Base-by-base conservation (phyloP, 1,139 yeast genomes). In the Maudiozyma humilis region DNA sequence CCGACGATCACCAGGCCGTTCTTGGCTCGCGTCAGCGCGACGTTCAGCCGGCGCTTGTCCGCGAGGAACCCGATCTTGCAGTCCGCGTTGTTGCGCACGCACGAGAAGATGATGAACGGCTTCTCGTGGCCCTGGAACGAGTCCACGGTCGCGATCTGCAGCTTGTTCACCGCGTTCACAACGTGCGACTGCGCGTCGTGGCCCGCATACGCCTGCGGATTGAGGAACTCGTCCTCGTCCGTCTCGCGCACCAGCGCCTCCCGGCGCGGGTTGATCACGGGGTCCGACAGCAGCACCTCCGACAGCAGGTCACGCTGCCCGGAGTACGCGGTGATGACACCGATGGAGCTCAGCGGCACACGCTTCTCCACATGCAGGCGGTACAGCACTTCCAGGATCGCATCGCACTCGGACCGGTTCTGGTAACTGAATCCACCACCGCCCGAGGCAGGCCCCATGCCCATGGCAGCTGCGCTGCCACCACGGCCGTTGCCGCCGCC, bases 81-180 rank as follows among this genome's bases (percentile, higher is more conserved):
- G 41, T 67, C 67, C 3, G 56, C 52, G 54, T 78, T 78, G 17
- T 78, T 75, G 53, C 84, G 63, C 7, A 78, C 84, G 60, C 82
- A 76, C 0, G 82, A 76, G 63, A 78, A 76, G 15, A 78, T 64
- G 45, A 78, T 68, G 50, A 78, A 75, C 47, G 75, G 70, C 59
- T 76, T 77, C 52, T 78, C 84, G 55, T 82, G 72, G 29, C 84
- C 83, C 59, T 78, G 84, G 67, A 77, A 78, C 0, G 83, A 82
- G 59, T 78, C 83, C 39, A 78, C 73, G 0, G 82, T 76, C 1
- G 87, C 84, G 44, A 81, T 73, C 73, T 79, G 76, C n/a, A 81
- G 73, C 23, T 75, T 82, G 34, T 80, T 75, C 42, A 81, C 78
- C 32, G 74, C 71, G 55, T 79, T 81, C 47, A 81, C 77, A 2